Evolutionary conservation across 2,329 filamentous ascomycete species (phyloP), one percentile per base, ranked within the genome.

Genomic region (Ophiosphaerella narmari): DNA sequence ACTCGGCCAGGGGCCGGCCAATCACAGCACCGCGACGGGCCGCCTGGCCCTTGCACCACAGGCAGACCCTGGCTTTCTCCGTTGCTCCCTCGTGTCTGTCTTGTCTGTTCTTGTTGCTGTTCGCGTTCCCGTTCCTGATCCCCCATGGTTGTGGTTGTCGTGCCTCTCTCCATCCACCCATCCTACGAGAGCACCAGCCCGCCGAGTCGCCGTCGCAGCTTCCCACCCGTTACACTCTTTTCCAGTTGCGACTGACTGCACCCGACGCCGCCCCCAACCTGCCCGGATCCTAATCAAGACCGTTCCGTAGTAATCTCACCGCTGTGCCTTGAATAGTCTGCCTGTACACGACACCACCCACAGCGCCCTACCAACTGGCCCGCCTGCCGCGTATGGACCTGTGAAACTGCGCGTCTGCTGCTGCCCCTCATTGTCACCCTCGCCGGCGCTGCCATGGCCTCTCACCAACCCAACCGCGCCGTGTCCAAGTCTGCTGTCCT

Each of bases 141-240:
- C 60, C 60, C 64, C 59, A 66, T 62, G 60, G 26, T 9, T 29
- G 26, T 29, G 26, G 26, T 29, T 29, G 26, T 29, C 7, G 26
- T 62, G 53, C 51, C 54, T 62, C 63, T 36, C 41, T 23, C 26
- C 26, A 29, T 29, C 26, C 26, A 29, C 6, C 26, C 26, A 7
- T 7, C 26, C 26, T 2, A 29, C 26, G 26, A 29, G 26, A 21
- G 18, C 18, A 5, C 58, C 60, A 60, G 55, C 26, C 26, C 6
- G 59, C 57, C 61, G 26, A 7, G 26, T 29, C 26, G 6, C 63
- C 52, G 63, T 66, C 65, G 67, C 63, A 70, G 66, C 65, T 68
- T 60, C 67, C 63, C 64, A 66, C 66, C 67, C 67, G 59, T 39
- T 65, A 72, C 68, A 69, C 65, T 68, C 65, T 70, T 68, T 60